phyloP scores from a whole-genome alignment of 805 yeast species.

The Lipomyces kockii region DNA sequence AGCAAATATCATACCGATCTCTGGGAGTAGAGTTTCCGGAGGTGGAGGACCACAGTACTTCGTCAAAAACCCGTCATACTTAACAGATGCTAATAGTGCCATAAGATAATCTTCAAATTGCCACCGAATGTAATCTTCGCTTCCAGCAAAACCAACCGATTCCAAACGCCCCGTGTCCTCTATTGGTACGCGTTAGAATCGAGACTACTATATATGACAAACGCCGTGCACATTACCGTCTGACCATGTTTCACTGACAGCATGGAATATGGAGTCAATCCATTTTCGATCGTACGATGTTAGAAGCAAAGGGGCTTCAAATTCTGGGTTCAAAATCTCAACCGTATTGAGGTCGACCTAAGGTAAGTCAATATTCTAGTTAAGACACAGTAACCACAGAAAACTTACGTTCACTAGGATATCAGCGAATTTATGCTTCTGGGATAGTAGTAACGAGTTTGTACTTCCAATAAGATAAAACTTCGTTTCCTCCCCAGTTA shows the following conservation, averaged over 20 bases:
- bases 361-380: constrained; percentile 2
- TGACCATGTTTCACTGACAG: constrained; percentile 55
- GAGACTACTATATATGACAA: background rate
- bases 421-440: constrained; percentile 66
- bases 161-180: constrained; percentile 50
- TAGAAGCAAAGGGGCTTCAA: constrained; percentile 53
- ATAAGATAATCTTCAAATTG: constrained; percentile 89
- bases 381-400: constrained; percentile 19
- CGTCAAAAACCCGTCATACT: constrained; percentile 64
- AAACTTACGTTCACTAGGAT: constrained; percentile 59
- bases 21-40: constrained; percentile 43
- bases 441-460: constrained; percentile 75
- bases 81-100: constrained; percentile 71
- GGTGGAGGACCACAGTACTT: constrained; percentile 48
- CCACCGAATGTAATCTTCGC: constrained; percentile 85
- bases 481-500: constrained; percentile 59
- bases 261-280: constrained; percentile 60
- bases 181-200: constrained; percentile 17
- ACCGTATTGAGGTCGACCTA: constrained; percentile 45
- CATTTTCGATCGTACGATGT: constrained; percentile 74
- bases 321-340: constrained; percentile 52
- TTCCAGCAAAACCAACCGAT: constrained; percentile 61
- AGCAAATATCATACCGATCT: constrained; percentile 24
- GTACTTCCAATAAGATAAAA: constrained; percentile 86
- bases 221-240: constrained; percentile 15